A percentile compares a stretch with the other conserved stretches of the same genome.
phyloP scores from a whole-genome alignment of 2,329 filamentous ascomycete species.

The Pseudogymnoascus sp. region DNA sequence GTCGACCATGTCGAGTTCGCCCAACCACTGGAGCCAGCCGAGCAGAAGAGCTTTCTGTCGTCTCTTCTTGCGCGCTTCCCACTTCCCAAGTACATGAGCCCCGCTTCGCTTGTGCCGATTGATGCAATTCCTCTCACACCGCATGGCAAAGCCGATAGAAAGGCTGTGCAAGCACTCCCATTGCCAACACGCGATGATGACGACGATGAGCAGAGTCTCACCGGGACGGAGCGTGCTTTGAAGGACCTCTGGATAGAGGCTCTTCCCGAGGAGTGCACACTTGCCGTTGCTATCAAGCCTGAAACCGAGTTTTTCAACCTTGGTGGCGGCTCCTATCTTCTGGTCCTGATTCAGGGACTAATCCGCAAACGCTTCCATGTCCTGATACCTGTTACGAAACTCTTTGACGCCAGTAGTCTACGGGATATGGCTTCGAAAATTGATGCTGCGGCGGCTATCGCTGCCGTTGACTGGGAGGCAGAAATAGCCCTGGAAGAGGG shows the following conservation, averaged over 20 bases:
- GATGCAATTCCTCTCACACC: too few relatives aligned
- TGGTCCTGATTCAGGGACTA: slow-evolving; percentile 21
- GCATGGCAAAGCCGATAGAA: too few relatives aligned
- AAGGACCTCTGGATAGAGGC: slow-evolving; percentile 21
- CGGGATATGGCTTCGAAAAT: too few relatives aligned
- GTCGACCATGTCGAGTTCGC: slow-evolving; percentile 28
- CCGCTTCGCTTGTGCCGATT: too few relatives aligned
- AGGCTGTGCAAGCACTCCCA: too few relatives aligned
- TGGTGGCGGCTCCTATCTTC: slow-evolving; percentile 29
- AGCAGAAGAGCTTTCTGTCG: not conserved
- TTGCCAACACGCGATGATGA: not conserved
- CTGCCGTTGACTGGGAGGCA: too few relatives aligned
- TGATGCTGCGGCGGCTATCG: too few relatives aligned
- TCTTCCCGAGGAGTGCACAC: slow-evolving; percentile 3
- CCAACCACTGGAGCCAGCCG: not conserved
- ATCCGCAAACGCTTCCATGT: slow-evolving; percentile 19
- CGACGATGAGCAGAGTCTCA: slow-evolving; percentile 9
- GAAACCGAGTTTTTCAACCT: slow-evolving; percentile 25
- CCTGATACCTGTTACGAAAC: slow-evolving; percentile 13
- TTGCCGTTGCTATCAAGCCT: slow-evolving; percentile 7
- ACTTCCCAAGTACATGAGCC: not conserved
- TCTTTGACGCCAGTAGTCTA: too few relatives aligned
- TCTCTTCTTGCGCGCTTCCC: not conserved
- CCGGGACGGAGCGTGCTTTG: slow-evolving; percentile 22
- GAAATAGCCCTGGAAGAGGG: too few relatives aligned